Evolutionary conservation across 1,284 basidiomycete species (phyloP), one percentile per base, ranked within the genome.

Genomic region (Ceratobasidium sp.): DNA sequence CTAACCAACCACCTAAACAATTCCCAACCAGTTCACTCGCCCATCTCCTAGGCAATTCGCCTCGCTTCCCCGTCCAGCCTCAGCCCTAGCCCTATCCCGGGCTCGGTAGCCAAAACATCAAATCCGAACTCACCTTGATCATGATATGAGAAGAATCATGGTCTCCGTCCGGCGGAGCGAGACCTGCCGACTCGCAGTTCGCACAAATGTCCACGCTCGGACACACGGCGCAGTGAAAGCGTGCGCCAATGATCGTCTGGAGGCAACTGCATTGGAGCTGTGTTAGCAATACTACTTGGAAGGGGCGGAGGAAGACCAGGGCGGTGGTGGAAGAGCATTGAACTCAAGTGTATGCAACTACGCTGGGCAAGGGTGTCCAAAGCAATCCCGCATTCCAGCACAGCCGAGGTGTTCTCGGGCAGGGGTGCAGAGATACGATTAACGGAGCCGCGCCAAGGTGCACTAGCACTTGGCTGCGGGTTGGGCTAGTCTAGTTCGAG

Each of bases 161-260:
- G 0, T 93, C 93, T 9, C 91, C 92, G 61, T 94, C 93, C 1
- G 89, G 87, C 0, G 80, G 64, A 12, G 92, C 91, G 20, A 96
- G 87, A 20, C 95, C 94, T 12, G 92, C 93, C 3, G 92, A 92
- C 84, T 97, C 96, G 84, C 96, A 97, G 82, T 96, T 95, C 23
- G 93, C 90, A 83, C 96, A 97, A 23, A 97, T 95, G 82, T 95
- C 94, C 42, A 95, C 89, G 13, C 89, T 88, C 72, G 91, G 88
- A 83, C 96, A 97, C n/a, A 95, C 91, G 9, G 94, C 94, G 81
- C 96, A 97, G 82, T 96, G 96, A 85, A 96, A 97, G 7, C 94
- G 90, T 20, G 95, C 94, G 20, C 96, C 95, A 33, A 97, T 90
- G 79, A 97, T 97, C 80, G 95, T 95, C 82, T 93, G 91, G 80